phyloP scores from a whole-genome alignment of 805 yeast species.

The Blastobotrys attinorum region DNA sequence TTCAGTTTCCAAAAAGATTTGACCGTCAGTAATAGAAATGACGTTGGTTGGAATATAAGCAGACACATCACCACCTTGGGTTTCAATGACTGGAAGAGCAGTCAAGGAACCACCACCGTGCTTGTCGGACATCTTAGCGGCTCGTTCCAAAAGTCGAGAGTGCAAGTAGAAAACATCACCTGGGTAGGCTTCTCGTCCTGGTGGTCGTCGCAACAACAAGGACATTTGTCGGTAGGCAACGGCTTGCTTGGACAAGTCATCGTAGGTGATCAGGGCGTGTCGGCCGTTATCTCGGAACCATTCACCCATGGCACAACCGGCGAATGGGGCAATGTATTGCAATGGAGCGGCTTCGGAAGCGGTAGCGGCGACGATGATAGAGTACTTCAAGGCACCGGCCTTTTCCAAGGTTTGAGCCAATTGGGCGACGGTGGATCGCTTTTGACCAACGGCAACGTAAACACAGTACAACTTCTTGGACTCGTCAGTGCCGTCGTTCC shows the following conservation, averaged over 20 bases:
- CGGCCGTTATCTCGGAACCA: conserved; percentile 99
- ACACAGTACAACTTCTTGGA: conserved; percentile 98
- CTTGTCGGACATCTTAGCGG: conserved; percentile 90
- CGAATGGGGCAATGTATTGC: conserved; percentile 99
- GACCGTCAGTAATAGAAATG: conserved; percentile 96
- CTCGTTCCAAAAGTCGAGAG: conserved; percentile 93
- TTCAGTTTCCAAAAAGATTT: conserved; percentile 98
- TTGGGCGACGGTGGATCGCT: conserved; percentile 99
- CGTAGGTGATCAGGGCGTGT: conserved; percentile 95
- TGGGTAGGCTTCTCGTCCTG: conserved; percentile 95
- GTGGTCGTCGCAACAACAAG: conserved; percentile 92
- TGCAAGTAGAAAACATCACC: conserved; percentile 96
- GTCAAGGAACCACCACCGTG: conserved; percentile 92
- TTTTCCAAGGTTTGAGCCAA: conserved; percentile 98
- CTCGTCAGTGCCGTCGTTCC: conserved; percentile 95
- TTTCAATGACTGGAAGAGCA: conserved; percentile 93
- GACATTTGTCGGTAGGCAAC: conserved; percentile 99
- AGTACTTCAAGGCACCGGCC: conserved; percentile 94
- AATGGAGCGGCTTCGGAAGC: conserved; percentile 99
- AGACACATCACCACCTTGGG: conserved; percentile 99
- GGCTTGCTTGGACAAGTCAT: conserved; percentile 98
- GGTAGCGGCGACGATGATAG: conserved; percentile 98
- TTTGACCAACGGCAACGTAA: conserved; percentile 99
- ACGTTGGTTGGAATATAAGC: conserved; percentile 97
- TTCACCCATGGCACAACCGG: conserved; percentile 99